Conservation (phyloP, 106 monocot genomes). For the Acanthochlamys bracteata region DNA sequence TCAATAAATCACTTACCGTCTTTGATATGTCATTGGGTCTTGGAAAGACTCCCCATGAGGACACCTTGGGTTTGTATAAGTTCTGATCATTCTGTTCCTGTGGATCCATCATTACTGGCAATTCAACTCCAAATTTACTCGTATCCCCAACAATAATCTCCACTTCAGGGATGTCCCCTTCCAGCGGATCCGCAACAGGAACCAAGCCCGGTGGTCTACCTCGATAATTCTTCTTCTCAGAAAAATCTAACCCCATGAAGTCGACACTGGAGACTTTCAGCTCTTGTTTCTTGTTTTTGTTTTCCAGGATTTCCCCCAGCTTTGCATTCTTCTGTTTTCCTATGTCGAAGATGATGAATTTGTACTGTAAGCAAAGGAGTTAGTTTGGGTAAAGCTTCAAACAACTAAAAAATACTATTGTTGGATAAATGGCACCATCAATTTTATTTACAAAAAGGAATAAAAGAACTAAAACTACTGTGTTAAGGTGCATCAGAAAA, state of each 20-base stretch:
- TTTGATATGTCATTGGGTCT: conserved; percentile 83
- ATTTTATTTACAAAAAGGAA: too few species aligned
- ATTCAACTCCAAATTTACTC: conserved; percentile 53
- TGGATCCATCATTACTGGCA: conserved; percentile 10
- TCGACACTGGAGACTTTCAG: conserved; percentile 48
- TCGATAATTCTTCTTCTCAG: conserved; percentile 57
- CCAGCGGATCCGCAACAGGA: conserved; percentile 29
- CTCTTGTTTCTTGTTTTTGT: conserved; percentile 24
- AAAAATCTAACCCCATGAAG: conserved; percentile 73
- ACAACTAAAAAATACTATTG: too few species aligned
- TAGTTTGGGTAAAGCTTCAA: not conserved
- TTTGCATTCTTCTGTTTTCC: conserved; percentile 18
- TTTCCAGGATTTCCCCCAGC: conserved; percentile 10
- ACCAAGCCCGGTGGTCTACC: conserved; percentile 48
- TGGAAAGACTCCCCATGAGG: conserved; percentile 94
- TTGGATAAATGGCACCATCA: too few species aligned
- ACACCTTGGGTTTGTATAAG: conserved; percentile 77
- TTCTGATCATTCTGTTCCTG: conserved; percentile 18
- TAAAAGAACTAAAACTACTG: too few species aligned
- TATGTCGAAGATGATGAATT: conserved; percentile 16
- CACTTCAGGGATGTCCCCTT: conserved; percentile 57
- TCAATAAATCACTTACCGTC: conserved; percentile 33
- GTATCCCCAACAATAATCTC: conserved; percentile 89
- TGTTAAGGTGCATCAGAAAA: not conserved
- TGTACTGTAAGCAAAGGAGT: not conserved